A percentile compares a stretch with the other conserved stretches of the same genome.
phyloP scores from a whole-genome alignment of 2,329 filamentous ascomycete genomes.

The Fusarium floridanum region DNA sequence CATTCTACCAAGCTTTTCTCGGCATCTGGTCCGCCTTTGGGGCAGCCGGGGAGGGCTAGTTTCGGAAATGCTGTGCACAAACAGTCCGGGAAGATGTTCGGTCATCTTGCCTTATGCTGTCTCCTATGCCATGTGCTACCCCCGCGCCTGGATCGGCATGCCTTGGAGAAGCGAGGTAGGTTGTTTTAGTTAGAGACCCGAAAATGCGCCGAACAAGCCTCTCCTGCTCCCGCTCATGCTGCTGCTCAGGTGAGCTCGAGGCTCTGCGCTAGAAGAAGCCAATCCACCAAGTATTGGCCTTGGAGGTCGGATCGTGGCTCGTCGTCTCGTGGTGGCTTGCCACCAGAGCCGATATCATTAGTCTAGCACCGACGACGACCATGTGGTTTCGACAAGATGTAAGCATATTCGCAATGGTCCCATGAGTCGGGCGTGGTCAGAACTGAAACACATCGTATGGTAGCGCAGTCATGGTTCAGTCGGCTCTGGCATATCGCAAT shows the following conservation, averaged over 20 bases:
- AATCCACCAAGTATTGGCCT: not conserved
- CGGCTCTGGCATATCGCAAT: constrained; percentile 31
- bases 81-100: constrained; percentile 36
- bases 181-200: constrained; percentile 28
- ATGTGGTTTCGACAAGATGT: not conserved
- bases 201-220: constrained; percentile 33
- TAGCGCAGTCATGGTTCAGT: constrained; percentile 36
- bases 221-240: constrained; percentile 7
- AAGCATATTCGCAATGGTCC: constrained; percentile 20
- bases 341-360: not conserved
- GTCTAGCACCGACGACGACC: not conserved
- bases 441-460: constrained; percentile 41
- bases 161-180: constrained; percentile 28
- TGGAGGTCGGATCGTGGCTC: not conserved
- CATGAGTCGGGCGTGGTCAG: constrained; percentile 33
- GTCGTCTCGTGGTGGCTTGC: not conserved
- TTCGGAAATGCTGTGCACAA: constrained; percentile 40
- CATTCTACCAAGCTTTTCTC: constrained; percentile 39
- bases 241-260: constrained; percentile 6
- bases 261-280: constrained; percentile 1
- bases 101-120: constrained; percentile 37
- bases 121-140: constrained; percentile 42
- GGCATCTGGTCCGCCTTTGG: constrained; percentile 33
- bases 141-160: constrained; percentile 39
- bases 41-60: constrained; percentile 30